Evolutionary conservation across 306 rosid genomes (phyloP).

Genomic region (Sicyos edulis): DNA sequence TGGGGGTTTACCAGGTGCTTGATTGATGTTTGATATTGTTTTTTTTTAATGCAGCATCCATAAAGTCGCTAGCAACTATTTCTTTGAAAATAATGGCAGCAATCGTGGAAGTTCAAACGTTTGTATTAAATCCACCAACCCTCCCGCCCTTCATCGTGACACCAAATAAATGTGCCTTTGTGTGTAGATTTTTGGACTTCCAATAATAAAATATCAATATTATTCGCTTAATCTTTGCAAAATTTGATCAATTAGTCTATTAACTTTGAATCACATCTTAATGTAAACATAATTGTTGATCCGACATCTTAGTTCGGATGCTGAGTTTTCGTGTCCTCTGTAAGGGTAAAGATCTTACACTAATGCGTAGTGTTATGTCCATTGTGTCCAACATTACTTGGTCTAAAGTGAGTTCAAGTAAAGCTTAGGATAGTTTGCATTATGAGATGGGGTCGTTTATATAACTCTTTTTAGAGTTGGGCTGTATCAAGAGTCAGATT

Average conservation of each 20-base stretch:
- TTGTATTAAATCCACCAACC: not conserved
- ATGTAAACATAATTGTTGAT: not conserved
- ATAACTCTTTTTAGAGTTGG: too few species aligned
- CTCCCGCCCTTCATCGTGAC: not conserved
- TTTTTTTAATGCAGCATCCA: not conserved
- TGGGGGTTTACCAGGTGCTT: not conserved
- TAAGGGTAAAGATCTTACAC: too few species aligned
- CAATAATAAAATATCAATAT: not conserved
- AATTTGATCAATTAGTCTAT: not conserved
- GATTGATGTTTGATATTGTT: not conserved
- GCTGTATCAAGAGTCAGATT: too few species aligned
- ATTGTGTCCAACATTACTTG: too few species aligned
- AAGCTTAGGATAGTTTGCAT: too few species aligned
- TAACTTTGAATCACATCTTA: not conserved
- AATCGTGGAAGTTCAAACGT: not conserved
- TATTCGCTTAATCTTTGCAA: not conserved
- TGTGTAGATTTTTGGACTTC: not conserved
- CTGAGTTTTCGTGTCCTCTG: not conserved
- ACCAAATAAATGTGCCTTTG: not conserved
- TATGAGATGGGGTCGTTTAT: too few species aligned
- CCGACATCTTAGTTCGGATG: too few species aligned
- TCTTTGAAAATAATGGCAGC: not conserved
- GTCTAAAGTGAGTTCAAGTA: too few species aligned
- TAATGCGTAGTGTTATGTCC: too few species aligned
- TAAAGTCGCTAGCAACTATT: not conserved